Base-by-base conservation (phyloP, 352 stramenopile species). In the Globisporangium carolinianum region DNA sequence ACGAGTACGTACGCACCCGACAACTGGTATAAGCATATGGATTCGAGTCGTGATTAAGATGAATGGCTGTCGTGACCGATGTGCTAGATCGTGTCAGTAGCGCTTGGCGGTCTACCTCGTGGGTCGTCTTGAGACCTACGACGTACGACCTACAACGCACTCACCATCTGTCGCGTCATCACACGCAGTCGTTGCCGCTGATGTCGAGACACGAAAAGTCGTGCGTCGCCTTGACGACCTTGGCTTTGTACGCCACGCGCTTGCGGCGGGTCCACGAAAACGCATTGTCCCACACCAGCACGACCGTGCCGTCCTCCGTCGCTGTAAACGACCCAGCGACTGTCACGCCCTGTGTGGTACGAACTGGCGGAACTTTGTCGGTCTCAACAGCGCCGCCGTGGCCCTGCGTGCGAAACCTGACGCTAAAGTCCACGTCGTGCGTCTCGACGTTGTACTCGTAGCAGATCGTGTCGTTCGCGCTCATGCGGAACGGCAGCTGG, bases 141-240 rank as follows among this genome's bases (percentile, higher is more conserved):
- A 32, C 24, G 24, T 32, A 32, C 24, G 24, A 32, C 24, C 24
- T 32, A 32, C 39, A 43, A 6, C 11, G 39, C 39, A 43, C 11
- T 43, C 39, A 2, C 2, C 24, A 32, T 32, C 39, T 43, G 39
- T 12, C 39, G 11, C 11, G 7, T 14, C 39, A 8, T 43, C 3
- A 87, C 39, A 87, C 77, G 50, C 76, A 89, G 60, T 87, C 73
- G 55, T 88, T 87, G 52, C 75, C 78, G 56, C 78, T 87, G 51
- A 86, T 89, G 57, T 91, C 81, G 24, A 91, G 66, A 17, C 67
- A 86, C 10, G 72, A 86, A 56, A 87, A 87, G 60, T 89, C 81
- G 63, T 90, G 75, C 47, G 73, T 86, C 6, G 76, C 72, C 66
- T 87, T 87, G n/a, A 87, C 76, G 46, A 91, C 79, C 53, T 85